phyloP scores from a whole-genome alignment of 441 rosid genomes.

The Croton laevigatus region DNA sequence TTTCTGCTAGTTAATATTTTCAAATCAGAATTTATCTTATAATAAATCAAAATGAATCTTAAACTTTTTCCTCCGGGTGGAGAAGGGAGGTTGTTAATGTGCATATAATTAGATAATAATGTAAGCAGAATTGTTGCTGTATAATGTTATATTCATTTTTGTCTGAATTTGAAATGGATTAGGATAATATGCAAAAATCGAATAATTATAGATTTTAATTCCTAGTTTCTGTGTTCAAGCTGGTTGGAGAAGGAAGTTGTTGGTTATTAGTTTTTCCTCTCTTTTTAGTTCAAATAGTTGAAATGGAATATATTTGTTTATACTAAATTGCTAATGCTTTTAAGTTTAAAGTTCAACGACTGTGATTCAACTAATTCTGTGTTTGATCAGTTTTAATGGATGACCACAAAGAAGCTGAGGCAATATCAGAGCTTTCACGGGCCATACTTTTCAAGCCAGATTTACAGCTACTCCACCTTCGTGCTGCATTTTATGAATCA shows the following conservation, averaged over 20 bases:
- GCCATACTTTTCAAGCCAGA: constrained; percentile 87
- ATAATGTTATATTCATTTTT: background rate
- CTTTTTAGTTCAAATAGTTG: background rate
- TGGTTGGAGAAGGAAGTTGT: background rate
- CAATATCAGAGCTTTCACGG: constrained; percentile 75
- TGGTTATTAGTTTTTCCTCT: background rate
- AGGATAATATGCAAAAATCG: background rate
- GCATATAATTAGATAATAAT: background rate
- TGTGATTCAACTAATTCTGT: constrained; percentile 13
- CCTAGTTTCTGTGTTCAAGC: background rate
- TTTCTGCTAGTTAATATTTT: background rate
- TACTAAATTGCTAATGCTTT: background rate
- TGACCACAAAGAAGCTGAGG: constrained; percentile 88
- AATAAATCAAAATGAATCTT: background rate
- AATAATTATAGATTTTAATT: background rate
- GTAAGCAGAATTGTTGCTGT: background rate
- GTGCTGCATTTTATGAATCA: constrained; percentile 91
- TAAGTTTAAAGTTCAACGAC: background rate
- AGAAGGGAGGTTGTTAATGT: background rate
- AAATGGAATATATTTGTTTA: background rate
- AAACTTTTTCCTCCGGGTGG: too few species aligned
- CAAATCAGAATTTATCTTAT: background rate
- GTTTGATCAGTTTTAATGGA: constrained; percentile 77
- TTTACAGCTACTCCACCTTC: constrained; percentile 85
- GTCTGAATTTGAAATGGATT: background rate